These are phyloP conservation scores for Phaeosphaeriaceae sp. DNA, from an alignment of 2,329 filamentous ascomycete genomes.

Conservation along the genomic window DNA sequence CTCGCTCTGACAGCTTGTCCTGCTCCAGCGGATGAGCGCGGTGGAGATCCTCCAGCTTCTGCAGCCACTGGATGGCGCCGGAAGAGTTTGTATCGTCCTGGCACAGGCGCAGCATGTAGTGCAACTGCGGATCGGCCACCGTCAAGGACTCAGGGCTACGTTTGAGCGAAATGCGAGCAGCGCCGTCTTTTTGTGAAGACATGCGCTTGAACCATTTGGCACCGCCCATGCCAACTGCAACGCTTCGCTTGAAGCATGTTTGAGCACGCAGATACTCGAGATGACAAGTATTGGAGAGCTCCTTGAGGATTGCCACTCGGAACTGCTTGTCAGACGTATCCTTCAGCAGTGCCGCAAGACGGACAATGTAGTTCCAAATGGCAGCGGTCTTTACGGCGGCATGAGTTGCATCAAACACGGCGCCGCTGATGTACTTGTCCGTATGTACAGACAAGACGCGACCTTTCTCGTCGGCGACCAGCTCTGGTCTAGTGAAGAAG, in stretches of 20 bases:
- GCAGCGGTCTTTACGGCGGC: slow-evolving; percentile 44
- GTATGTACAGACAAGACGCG: slow-evolving; percentile 46
- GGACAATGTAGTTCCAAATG: slow-evolving; percentile 52
- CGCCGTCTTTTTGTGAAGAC: slow-evolving; percentile 44
- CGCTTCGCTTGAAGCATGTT: slow-evolving; percentile 50
- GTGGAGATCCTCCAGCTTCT: slow-evolving; percentile 52
- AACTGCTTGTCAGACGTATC: slow-evolving; percentile 35
- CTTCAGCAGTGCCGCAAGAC: slow-evolving; percentile 48
- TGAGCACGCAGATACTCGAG: slow-evolving; percentile 53
- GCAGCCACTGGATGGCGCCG: slow-evolving; percentile 51
- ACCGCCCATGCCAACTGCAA: slow-evolving; percentile 45
- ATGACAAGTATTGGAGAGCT: slow-evolving; percentile 55
- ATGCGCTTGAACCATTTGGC: slow-evolving; percentile 54
- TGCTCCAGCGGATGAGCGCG: slow-evolving; percentile 40
- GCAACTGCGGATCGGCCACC: slow-evolving; percentile 46
- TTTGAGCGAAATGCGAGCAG: slow-evolving; percentile 51
- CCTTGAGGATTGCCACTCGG: slow-evolving; percentile 51
- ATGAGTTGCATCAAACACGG: slow-evolving; percentile 54
- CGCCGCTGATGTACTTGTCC: slow-evolving; percentile 52
- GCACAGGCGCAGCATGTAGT: slow-evolving; percentile 57
- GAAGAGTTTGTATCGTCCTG: slow-evolving; percentile 45
- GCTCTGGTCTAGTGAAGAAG: slow-evolving; percentile 53
- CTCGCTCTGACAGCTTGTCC: slow-evolving; percentile 44
- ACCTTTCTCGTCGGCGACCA: slow-evolving; percentile 56
- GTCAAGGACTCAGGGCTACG: slow-evolving; percentile 51